Base-by-base conservation (phyloP, 345 rosid species). In the Turritis glabra region DNA sequence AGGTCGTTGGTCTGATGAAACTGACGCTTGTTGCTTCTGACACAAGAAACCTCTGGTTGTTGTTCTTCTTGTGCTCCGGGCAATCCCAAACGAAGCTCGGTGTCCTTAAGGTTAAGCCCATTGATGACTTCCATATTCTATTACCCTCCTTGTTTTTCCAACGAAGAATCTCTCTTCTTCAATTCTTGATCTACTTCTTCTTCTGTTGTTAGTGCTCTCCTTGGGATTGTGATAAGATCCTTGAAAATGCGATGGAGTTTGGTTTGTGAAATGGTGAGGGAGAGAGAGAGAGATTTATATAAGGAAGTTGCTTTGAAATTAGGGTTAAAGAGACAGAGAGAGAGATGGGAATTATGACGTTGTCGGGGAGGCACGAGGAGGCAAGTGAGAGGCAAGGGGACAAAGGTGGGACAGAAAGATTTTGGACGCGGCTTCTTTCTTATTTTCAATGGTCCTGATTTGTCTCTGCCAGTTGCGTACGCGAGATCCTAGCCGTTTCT, bases 61-160 rank as follows among this genome's bases (percentile, higher is more conserved):
- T 85, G 74, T 19, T 4, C 60, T 68, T 81, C 81, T 52, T 65
- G 79, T 1, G 89, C 77, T 35, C 98, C 97, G 0, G 98, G 97
- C 67, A 89, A 79, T 21, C 97, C 97, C 38, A 94, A 69, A 67
- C 96, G 82, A 5, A 93, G 93, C 85, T 93, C 96, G 6, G 98
- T 93, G 14, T 87, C 98, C 80, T 82, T 84, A 38, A 91, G 80
- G 81, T 91, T 87, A 33, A 88, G 85, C 65, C 60, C 93, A 80
- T 79, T 80, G 44, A 30, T 81, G 30, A 32, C 53, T 77, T 63
- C 47, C 73, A 79, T 79, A 51, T 58, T 22, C 13, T 33, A 50
- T 33, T 2, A 30, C 46, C 29, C 15, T n/a, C 32, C 48, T 64
- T 53, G 22, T 64, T 51, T 33, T 29, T 26, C 46, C 46, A 38